These are phyloP conservation scores for Xylaria sp. DNA, from an alignment of 2,329 filamentous ascomycete species.

Conservation along the genomic window DNA sequence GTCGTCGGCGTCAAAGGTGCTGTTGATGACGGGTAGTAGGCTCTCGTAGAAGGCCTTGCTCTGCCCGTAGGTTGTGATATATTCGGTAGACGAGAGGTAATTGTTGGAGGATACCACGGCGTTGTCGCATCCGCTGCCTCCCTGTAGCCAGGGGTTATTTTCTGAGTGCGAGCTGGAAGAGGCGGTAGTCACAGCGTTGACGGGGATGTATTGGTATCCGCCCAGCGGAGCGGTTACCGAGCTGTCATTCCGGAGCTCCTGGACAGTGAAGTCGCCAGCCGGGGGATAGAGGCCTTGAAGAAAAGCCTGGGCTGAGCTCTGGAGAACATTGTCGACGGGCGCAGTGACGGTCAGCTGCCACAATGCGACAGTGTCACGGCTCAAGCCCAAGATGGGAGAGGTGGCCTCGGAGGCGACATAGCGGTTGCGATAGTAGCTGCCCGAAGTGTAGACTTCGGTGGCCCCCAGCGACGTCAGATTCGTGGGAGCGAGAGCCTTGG, in stretches of 20 bases:
- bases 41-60: constrained; percentile 65
- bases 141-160: constrained; percentile 64
- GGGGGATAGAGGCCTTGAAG: constrained; percentile 88
- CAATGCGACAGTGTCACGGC: constrained; percentile 67
- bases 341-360: constrained; percentile 75
- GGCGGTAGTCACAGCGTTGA: constrained; percentile 64
- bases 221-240: constrained; percentile 69
- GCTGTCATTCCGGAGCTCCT: constrained; percentile 74
- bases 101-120: constrained; percentile 60
- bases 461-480: constrained; percentile 81
- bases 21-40: constrained; percentile 61
- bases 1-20: constrained; percentile 52
- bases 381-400: constrained; percentile 69
- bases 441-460: constrained; percentile 73
- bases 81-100: constrained; percentile 57
- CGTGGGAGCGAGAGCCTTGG: constrained; percentile 74
- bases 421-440: constrained; percentile 74
- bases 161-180: constrained; percentile 62
- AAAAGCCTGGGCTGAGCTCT: constrained; percentile 80
- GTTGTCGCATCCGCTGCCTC: constrained; percentile 60
- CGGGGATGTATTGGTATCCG: constrained; percentile 84
- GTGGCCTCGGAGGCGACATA: constrained; percentile 70
- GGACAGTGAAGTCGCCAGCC: constrained; percentile 58
- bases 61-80: constrained; percentile 49
- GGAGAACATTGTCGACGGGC: constrained; percentile 77